These are phyloP conservation scores for Colletotrichum neosansevieriae DNA, from an alignment of 2,329 filamentous ascomycete species.

Conservation along the genomic window DNA sequence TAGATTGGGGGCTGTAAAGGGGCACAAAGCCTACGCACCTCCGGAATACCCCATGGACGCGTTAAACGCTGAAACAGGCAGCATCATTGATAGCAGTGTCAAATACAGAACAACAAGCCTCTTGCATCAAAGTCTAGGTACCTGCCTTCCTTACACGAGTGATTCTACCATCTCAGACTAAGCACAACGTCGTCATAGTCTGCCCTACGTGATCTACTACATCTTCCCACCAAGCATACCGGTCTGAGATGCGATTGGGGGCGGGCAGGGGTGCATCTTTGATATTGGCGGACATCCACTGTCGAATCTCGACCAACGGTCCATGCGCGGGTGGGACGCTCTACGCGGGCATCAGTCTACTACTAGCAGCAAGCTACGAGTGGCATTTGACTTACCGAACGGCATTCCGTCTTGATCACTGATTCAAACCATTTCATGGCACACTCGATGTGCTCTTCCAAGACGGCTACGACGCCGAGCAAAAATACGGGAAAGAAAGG, in stretches of 20 bases:
- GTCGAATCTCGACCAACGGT: slow-evolving; percentile 50
- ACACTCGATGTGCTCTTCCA: slow-evolving; percentile 45
- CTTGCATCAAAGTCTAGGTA: not conserved
- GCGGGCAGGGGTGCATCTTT: slow-evolving; percentile 32
- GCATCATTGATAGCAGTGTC: not conserved
- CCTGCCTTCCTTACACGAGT: not conserved
- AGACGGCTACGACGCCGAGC: slow-evolving; percentile 52
- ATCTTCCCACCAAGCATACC: slow-evolving; percentile 56
- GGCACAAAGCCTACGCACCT: not conserved
- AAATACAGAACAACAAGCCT: not conserved
- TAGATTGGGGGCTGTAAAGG: not conserved
- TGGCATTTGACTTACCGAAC: slow-evolving; percentile 51
- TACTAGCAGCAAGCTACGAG: not conserved
- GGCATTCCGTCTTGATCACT: slow-evolving; percentile 52
- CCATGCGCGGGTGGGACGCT: slow-evolving; percentile 55
- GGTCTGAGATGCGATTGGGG: slow-evolving; percentile 45
- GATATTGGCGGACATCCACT: slow-evolving; percentile 50
- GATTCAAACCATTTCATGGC: slow-evolving; percentile 52
- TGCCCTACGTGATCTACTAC: slow-evolving; percentile 50
- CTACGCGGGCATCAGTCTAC: slow-evolving; percentile 43
- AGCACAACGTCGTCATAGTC: slow-evolving; percentile 52
- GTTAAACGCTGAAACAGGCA: not conserved
- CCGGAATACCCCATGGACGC: not conserved
- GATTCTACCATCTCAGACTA: slow-evolving; percentile 46
- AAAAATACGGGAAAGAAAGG: slow-evolving; percentile 57